phyloP scores from a whole-genome alignment of 495 filamentous ascomycete species.

The Jackrogersella minutella region DNA sequence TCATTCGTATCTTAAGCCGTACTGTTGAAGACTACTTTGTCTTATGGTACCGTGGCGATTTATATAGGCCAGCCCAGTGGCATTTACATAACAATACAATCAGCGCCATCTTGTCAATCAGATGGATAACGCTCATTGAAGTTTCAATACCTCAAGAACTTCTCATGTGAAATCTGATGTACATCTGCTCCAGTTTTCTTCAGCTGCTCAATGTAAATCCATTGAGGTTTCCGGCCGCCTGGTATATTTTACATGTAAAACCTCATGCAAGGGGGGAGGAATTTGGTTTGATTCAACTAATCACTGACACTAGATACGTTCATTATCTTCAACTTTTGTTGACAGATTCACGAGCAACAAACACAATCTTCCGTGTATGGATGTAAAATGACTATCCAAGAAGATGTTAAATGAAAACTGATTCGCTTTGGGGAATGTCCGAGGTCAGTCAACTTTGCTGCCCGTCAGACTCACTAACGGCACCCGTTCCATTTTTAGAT shows the following conservation, averaged over 20 bases:
- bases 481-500: slow-evolving; percentile 20
- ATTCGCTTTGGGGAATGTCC: neutral
- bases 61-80: slow-evolving; percentile 24
- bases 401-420: too few relatives aligned
- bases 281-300: neutral
- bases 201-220: too few relatives aligned
- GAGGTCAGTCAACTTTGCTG: neutral
- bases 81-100: slow-evolving; percentile 38
- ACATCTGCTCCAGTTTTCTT: neutral
- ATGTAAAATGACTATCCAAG: too few relatives aligned
- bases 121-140: slow-evolving; percentile 44
- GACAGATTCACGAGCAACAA: neutral
- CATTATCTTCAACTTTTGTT: neutral
- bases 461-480: neutral
- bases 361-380: neutral
- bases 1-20: slow-evolving; percentile 27
- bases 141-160: neutral
- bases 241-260: neutral
- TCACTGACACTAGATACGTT: neutral
- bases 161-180: neutral
- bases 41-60: slow-evolving; percentile 16
- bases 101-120: slow-evolving; percentile 42
- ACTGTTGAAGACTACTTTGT: slow-evolving; percentile 9
- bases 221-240: too few relatives aligned
- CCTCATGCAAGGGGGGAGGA: too few relatives aligned